Conservation (phyloP, 176 grass and related monocot species). For the Cocos nucifera region DNA sequence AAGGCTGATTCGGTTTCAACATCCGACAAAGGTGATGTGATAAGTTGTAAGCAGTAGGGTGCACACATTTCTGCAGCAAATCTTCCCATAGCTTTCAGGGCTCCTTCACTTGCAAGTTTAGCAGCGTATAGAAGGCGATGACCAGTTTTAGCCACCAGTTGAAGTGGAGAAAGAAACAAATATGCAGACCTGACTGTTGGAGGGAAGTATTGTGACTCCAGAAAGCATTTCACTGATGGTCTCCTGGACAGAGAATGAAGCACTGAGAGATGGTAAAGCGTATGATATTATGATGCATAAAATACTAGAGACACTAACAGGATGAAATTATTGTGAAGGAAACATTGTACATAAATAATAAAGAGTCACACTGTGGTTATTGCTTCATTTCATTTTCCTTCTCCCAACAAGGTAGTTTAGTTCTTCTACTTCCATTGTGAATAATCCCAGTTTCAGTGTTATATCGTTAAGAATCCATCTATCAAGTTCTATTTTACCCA, state of each 20-base stretch:
- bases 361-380: no score
- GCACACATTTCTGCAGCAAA: constrained; percentile 78
- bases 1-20: constrained; percentile 54
- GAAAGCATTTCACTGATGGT: constrained; percentile 63
- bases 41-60: constrained; percentile 62
- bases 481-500: no score
- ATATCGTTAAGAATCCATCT: no score
- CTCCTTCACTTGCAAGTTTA: constrained; percentile 72
- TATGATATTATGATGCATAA: no score
- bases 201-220: constrained; percentile 85
- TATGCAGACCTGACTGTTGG: constrained; percentile 61
- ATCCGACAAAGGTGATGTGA: constrained; percentile 50
- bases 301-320: no score
- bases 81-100: constrained; percentile 74
- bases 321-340: no score
- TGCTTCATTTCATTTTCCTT: no score
- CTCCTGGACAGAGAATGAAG: constrained; percentile 44
- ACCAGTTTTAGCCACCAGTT: constrained; percentile 46
- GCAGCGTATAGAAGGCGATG: constrained; percentile 70
- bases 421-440: no score
- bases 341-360: no score
- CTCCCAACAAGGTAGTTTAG: no score
- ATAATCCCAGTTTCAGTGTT: no score
- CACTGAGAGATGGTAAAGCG: not conserved
- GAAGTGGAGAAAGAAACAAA: constrained; percentile 88